Base-by-base conservation (phyloP, 1,139 yeast genomes). In the Saccharomyces hybrid region DNA sequence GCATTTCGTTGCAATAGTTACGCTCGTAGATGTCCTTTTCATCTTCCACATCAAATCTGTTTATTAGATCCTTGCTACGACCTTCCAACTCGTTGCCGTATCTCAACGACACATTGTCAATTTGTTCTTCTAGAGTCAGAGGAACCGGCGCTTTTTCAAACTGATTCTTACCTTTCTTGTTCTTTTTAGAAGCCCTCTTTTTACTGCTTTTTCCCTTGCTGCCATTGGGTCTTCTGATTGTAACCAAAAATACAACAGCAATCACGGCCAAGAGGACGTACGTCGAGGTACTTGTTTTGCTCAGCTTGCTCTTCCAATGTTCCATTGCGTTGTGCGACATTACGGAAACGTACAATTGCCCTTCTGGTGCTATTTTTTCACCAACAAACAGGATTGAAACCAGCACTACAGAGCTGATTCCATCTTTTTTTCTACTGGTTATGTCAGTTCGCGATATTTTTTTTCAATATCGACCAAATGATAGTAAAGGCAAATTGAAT, bases 1-100 rank as follows among this genome's bases (percentile, higher is more conserved):
- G 72, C 78, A 79, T 79, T 66, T 86, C 95, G 60, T 82, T 84
- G 65, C 77, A 82, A 65, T 75, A 86, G 53, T 80, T 78, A 61
- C 75, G 78, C 64, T 79, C 78, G 66, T 80, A 84, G 49, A 75
- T 73, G 73, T 28, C 64, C 57, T 57, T 72, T 61, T 71, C 79
- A 67, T 44, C 60, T 13, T 50, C 47, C 6, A 61, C 52, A 42
- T 67, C 62, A 54, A 57, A 69, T 2, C 55, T 54, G 26, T 57
- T 62, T 11, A 62, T 31, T 19, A 67, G 55, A 31, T 55, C 53
- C 11, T 53, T 51, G 14, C 68, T 58, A 8, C 67, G 64, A 2
- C 53, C 55, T 51, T 60, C 60, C 55, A 62, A 68, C 34, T 68
- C 70, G 13, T 60, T 59, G n/a, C 60, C 55, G 51, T 62, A 69